Conservation (phyloP, 257 asterid species). For the Pogostemon cablin region DNA sequence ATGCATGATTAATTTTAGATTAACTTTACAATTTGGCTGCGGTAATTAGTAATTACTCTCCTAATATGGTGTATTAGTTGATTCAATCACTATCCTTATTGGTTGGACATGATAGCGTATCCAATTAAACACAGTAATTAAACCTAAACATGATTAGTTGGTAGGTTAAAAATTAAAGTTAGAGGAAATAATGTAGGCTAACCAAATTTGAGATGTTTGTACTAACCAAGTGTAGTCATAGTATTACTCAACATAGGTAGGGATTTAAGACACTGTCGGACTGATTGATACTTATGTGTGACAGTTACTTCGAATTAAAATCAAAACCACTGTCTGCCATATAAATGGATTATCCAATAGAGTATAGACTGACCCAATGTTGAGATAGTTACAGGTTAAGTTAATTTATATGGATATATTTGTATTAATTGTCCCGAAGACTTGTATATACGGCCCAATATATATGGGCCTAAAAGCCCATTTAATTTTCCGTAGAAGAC, state of each 20-base stretch:
- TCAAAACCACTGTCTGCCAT: constrained; percentile 6
- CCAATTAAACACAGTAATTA: no score
- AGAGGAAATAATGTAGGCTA: constrained; percentile 3
- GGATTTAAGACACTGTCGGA: neutral
- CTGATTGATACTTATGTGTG: neutral
- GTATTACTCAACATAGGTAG: neutral
- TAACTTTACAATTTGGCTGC: neutral
- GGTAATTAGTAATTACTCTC: neutral
- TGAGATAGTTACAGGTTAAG: no score
- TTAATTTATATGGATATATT: no score
- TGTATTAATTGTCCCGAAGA: no score
- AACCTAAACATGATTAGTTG: constrained; percentile 26
- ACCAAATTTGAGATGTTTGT: constrained; percentile 1
- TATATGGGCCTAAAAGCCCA: neutral
- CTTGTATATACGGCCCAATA: neutral
- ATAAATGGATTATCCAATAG: no score
- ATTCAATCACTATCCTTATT: constrained; percentile 21
- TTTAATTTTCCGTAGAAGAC: neutral
- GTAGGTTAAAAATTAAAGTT: constrained; percentile 21
- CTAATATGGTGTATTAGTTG: neutral
- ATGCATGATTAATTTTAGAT: neutral
- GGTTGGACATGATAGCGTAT: no score
- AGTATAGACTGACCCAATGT: no score
- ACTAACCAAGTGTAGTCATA: neutral
- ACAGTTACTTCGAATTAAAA: constrained; percentile 7